Evolutionary conservation across 176 grass and related monocot species (phyloP), one percentile per base, ranked within the genome.

Genomic region (Avena sativa): DNA sequence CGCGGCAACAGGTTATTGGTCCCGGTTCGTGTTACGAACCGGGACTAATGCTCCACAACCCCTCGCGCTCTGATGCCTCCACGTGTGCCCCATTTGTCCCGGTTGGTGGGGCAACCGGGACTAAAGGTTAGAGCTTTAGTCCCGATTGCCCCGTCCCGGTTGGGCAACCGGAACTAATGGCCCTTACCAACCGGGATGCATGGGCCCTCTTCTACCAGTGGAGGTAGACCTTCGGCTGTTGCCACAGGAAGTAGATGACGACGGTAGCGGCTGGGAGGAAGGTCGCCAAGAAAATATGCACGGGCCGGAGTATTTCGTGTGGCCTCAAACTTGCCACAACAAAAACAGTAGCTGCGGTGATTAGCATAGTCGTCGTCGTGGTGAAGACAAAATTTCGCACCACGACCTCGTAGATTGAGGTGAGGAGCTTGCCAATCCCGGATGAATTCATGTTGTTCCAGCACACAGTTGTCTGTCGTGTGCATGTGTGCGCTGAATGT

Each of bases 211-310:
- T n/a, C n/a, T n/a, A n/a, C n/a, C n/a, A n/a, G n/a, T n/a, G n/a
- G 19, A 92, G 49, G 78, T 85, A 94, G 75, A 94, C 92, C 60
- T 87, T 28, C 11, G 63, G 84, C n/a, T 84, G 90, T 3, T 87
- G 79, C 55, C 50, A 79, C 87, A 64, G 78, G 0, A 88, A 76
- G 85, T 88, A 94, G 26, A 89, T 17, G 3, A 30, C 64, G 40
- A 38, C 65, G 0, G 26, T 25, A 0, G 79, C 73, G 0, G 83
- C 61, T 4, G 90, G 76, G 1, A 85, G 15, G 81, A 94, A 87
- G 43, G 0, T 13, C 19, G 53, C 43, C 51, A 86, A 75, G 17
- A 94, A 81, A 20, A 88, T 12, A 43, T 94, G 85, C 48, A 71
- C 52, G 4, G 79, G 51, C 2, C 20, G 76, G 57, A 92, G 25